These are phyloP conservation scores for Lizonia empirigonia DNA, from an alignment of 2,329 filamentous ascomycete species.

Conservation along the genomic window DNA sequence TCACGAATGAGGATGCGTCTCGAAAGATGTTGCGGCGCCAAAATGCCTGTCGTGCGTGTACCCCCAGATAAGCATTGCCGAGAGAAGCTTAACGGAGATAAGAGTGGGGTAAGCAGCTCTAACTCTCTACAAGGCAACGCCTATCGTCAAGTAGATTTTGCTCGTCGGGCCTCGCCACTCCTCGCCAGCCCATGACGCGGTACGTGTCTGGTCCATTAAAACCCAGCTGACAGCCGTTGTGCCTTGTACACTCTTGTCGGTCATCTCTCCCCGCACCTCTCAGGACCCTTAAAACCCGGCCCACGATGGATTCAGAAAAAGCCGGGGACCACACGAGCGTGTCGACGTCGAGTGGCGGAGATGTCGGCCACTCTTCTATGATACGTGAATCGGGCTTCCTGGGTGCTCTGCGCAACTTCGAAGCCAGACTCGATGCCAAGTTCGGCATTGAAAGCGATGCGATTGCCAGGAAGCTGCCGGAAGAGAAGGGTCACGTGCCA, in stretches of 20 bases:
- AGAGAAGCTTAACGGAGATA: slow-evolving; percentile 27
- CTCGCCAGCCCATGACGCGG: slow-evolving; percentile 18
- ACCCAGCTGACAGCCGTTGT: slow-evolving; percentile 5
- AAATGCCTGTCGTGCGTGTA: slow-evolving; percentile 2
- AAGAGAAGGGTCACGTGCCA: slow-evolving; percentile 34
- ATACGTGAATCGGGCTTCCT: slow-evolving; percentile 24
- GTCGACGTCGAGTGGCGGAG: slow-evolving; percentile 11
- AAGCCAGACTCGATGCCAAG: slow-evolving; percentile 28
- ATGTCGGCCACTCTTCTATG: slow-evolving; percentile 5
- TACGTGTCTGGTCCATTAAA: slow-evolving; percentile 13
- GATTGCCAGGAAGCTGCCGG: slow-evolving; percentile 32
- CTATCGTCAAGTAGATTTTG: slow-evolving; percentile 6
- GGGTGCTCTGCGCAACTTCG: slow-evolving; percentile 24
- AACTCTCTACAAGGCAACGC: slow-evolving; percentile 21
- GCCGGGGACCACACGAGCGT: slow-evolving; percentile 19
- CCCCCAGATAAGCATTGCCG: slow-evolving; percentile 18
- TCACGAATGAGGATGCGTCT: not conserved
- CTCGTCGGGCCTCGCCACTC: not conserved
- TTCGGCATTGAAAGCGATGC: slow-evolving; percentile 34
- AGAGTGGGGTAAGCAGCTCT: slow-evolving; percentile 21
- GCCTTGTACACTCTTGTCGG: not conserved
- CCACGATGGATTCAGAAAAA: slow-evolving; percentile 26
- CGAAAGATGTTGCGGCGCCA: not conserved
- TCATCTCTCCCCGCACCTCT: not conserved
- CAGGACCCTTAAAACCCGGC: not conserved